Conservation (phyloP, 352 stramenopile species). For the Phytophthora quininea region DNA sequence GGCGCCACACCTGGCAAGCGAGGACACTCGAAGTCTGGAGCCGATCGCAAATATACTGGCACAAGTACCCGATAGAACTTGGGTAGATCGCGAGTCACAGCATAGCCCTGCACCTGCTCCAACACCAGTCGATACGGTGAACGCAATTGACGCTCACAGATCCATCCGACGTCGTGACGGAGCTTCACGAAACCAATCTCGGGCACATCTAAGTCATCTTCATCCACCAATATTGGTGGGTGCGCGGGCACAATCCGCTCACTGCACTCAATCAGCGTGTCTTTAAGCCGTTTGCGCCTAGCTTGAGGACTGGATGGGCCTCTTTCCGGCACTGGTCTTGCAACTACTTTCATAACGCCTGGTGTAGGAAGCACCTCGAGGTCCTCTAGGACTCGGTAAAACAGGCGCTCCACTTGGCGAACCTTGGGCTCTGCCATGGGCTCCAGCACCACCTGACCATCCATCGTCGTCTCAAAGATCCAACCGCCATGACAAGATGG, state of each 20-base stretch:
- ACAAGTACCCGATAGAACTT: conserved; percentile 83
- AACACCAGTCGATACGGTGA: conserved; percentile 57
- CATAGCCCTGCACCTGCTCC: conserved; percentile 76
- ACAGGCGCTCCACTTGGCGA: conserved; percentile 77
- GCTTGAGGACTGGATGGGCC: conserved; percentile 38
- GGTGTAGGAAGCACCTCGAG: conserved; percentile 72
- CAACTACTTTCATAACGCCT: conserved; percentile 15
- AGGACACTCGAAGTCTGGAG: conserved; percentile 79
- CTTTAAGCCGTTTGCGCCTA: conserved; percentile 66
- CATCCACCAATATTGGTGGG: conserved; percentile 15
- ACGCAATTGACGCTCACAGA: conserved; percentile 66
- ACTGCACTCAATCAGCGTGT: conserved; percentile 80
- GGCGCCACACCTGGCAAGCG: conserved; percentile 68
- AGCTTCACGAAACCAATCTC: conserved; percentile 81
- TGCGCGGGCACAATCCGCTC: conserved; percentile 67
- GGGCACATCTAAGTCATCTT: conserved; percentile 23
- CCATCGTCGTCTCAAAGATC: conserved; percentile 90
- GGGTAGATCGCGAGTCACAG: conserved; percentile 64
- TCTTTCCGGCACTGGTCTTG: conserved; percentile 10
- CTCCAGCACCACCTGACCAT: conserved; percentile 78
- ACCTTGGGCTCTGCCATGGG: conserved; percentile 62
- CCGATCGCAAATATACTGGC: conserved; percentile 68
- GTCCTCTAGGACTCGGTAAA: conserved; percentile 79
- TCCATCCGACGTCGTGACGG: conserved; percentile 81
- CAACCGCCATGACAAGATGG: conserved; percentile 71